Percentiles rank a stretch among this genome's conserved stretches.
Evolutionary conservation across 805 yeast genomes (phyloP).

Genomic region (Candida mattraensis): DNA sequence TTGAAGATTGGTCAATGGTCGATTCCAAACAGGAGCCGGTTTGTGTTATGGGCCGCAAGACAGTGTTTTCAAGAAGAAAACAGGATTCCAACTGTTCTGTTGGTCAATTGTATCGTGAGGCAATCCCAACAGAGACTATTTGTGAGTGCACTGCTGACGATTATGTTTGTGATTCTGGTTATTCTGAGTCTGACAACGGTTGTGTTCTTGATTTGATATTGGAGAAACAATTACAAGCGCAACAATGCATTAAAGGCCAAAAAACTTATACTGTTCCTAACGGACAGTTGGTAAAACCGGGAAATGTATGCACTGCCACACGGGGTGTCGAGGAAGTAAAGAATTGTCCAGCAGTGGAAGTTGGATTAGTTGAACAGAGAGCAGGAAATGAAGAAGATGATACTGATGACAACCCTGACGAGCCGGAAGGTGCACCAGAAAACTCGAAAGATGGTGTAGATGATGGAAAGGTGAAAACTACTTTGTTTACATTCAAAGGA

Average conservation of each 20-base stretch:
- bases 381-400: slow-evolving; percentile 32
- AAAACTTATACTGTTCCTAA: too few species aligned
- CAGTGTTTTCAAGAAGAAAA: slow-evolving; percentile 56
- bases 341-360: too few species aligned
- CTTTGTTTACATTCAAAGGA: slow-evolving; percentile 52
- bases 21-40: neutral
- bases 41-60: slow-evolving; percentile 65
- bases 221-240: too few species aligned
- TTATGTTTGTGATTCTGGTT: too few species aligned
- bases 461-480: slow-evolving; percentile 42
- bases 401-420: slow-evolving; percentile 32
- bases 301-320: too few species aligned
- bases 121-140: slow-evolving; percentile 40
- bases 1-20: slow-evolving; percentile 49
- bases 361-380: slow-evolving; percentile 58
- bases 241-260: too few species aligned
- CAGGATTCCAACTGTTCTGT: slow-evolving; percentile 56
- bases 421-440: slow-evolving; percentile 36
- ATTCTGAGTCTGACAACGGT: too few species aligned
- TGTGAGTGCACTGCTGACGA: too few species aligned
- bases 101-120: slow-evolving; percentile 34
- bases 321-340: too few species aligned
- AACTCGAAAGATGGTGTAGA: slow-evolving; percentile 35
- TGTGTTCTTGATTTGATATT: too few species aligned
- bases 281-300: too few species aligned